These are phyloP conservation scores for Claviceps monticola DNA, from an alignment of 2,329 filamentous ascomycete genomes.

Conservation along the genomic window DNA sequence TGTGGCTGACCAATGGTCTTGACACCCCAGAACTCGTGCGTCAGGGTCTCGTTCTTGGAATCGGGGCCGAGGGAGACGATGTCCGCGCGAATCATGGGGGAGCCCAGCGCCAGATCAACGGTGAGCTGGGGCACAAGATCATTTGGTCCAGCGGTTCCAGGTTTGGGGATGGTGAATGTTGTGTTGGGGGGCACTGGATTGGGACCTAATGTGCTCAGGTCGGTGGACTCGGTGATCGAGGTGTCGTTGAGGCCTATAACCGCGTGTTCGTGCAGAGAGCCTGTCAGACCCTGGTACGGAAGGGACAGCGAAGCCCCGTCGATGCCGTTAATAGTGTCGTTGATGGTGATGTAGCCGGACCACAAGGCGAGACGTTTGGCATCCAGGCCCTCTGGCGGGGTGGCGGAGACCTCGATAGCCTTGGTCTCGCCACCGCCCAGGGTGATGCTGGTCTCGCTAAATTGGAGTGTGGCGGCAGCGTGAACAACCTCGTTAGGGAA, in stretches of 20 bases:
- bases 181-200: conserved; percentile 18
- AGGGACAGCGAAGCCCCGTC: conserved; percentile 23
- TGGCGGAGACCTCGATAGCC: conserved; percentile 4
- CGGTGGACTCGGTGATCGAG: conserved; percentile 20
- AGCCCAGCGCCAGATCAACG: conserved; percentile 30
- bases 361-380: conserved; percentile 6
- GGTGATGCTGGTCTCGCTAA: conserved; percentile 5
- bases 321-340: conserved; percentile 20
- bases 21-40: conserved; percentile 22
- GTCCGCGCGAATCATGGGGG: conserved; percentile 28
- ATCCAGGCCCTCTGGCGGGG: conserved; percentile 3
- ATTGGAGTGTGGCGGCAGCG: conserved; percentile 22
- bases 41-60: conserved; percentile 10
- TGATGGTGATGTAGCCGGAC: conserved; percentile 10
- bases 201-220: conserved; percentile 10
- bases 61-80: conserved; percentile 23
- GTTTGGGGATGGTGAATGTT: conserved; percentile 28
- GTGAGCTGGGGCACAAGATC: conserved; percentile 26
- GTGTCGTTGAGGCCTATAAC: conserved; percentile 13
- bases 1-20: conserved; percentile 29
- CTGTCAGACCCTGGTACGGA: conserved; percentile 27
- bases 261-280: conserved; percentile 18
- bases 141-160: conserved; percentile 19
- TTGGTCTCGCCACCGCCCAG: conserved; percentile 2
- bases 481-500: conserved; percentile 32